A percentile compares a stretch with the other conserved stretches of the same genome.
These are phyloP conservation scores for Hyaloscypha hepaticicola DNA, from an alignment of 495 filamentous ascomycete genomes.

Conservation along the genomic window DNA sequence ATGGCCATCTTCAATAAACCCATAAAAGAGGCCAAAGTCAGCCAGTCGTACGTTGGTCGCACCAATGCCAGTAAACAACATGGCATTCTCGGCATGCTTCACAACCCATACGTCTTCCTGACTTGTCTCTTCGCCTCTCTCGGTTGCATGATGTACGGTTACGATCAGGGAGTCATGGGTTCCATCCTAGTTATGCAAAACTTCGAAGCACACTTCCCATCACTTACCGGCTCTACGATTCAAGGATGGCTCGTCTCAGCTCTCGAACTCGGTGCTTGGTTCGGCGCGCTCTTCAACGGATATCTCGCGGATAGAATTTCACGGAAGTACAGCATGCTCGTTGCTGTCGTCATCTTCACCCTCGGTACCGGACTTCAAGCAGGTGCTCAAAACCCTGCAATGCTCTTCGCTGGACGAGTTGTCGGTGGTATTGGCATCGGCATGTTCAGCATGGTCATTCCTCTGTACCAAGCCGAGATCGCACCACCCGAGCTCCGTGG, in stretches of 20 bases:
- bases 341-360: slow-evolving; percentile 55
- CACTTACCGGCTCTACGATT: slow-evolving; percentile 22
- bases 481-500: slow-evolving; percentile 57
- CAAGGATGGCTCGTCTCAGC: slow-evolving; percentile 25
- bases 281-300: slow-evolving; percentile 52
- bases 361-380: slow-evolving; percentile 57
- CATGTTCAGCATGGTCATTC: slow-evolving; percentile 41
- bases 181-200: slow-evolving; percentile 22
- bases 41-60: slow-evolving; percentile 40
- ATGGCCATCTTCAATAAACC: slow-evolving; percentile 4
- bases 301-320: slow-evolving; percentile 60
- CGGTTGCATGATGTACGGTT: slow-evolving; percentile 23
- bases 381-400: slow-evolving; percentile 51
- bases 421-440: slow-evolving; percentile 63
- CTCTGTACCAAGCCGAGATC: slow-evolving; percentile 56
- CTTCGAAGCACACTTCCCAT: slow-evolving; percentile 34
- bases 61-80: slow-evolving; percentile 39
- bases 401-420: slow-evolving; percentile 58
- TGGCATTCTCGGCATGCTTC: slow-evolving; percentile 39
- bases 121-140: slow-evolving; percentile 34
- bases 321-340: slow-evolving; percentile 54
- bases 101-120: slow-evolving; percentile 41
- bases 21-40: slow-evolving; percentile 7
- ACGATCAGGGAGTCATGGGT: slow-evolving; percentile 24
- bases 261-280: slow-evolving; percentile 36